Evolutionary conservation across 2,329 filamentous ascomycete species (phyloP).

Genomic region (Polychaeton citri): DNA sequence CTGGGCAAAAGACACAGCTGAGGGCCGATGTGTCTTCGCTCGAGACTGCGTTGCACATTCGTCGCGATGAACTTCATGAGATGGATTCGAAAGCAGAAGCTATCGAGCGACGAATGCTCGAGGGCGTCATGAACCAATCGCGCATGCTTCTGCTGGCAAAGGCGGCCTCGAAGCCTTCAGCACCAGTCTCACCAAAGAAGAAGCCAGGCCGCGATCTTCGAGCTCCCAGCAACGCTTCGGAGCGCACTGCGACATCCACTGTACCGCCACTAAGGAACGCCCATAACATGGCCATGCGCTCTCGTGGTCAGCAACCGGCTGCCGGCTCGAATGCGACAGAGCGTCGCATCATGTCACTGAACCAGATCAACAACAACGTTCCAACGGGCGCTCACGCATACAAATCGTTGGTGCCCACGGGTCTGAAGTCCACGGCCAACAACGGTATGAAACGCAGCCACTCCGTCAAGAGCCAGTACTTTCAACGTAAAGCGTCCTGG

Average conservation of each 20-base stretch:
- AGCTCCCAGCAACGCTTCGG: conserved; percentile 23
- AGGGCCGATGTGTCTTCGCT: conserved; percentile 79
- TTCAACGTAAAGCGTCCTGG: conserved; percentile 20
- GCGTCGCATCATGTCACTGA: conserved; percentile 77
- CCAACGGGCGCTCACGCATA: conserved; percentile 31
- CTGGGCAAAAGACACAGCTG: conserved; percentile 64
- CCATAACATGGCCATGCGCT: conserved; percentile 36
- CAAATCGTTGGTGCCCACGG: conserved; percentile 12
- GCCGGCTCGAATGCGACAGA: conserved; percentile 23
- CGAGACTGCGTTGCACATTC: conserved; percentile 77
- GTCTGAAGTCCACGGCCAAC: conserved; percentile 11
- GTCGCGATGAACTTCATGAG: conserved; percentile 76
- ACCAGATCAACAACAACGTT: conserved; percentile 71
- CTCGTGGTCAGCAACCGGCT: conserved; percentile 29
- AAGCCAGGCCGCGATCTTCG: conserved; percentile 27
- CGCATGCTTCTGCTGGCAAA: conserved; percentile 74
- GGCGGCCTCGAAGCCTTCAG: conserved; percentile 26
- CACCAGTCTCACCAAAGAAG: conserved; percentile 20
- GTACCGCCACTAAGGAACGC: conserved; percentile 17
- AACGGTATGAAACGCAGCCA: conserved; percentile 22
- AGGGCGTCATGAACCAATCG: conserved; percentile 93
- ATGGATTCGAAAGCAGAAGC: conserved; percentile 85
- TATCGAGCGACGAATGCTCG: conserved; percentile 81
- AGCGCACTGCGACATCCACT: conserved; percentile 26
- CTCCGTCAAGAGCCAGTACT: conserved; percentile 21